Base-by-base conservation (phyloP, 768 basidiomycete species). In the Trametes maxima region DNA sequence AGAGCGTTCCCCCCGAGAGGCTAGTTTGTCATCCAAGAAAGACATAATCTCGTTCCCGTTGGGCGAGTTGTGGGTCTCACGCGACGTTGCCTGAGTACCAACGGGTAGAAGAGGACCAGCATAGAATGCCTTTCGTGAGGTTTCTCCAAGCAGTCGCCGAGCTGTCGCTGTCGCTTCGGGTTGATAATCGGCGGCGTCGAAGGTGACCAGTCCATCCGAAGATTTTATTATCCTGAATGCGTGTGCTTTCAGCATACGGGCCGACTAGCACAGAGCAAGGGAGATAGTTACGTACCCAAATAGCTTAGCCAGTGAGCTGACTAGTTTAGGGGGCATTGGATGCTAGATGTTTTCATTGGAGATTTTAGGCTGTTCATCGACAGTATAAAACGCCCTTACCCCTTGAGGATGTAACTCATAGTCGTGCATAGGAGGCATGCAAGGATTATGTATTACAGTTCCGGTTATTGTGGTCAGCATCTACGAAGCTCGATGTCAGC, bases 51-150 rank as follows among this genome's bases (percentile, higher is more conserved):
- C 35, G n/a, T 21, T 4, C 12, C n/a, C 35, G n/a, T 51, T 11
- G 17, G 19, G 25, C 4, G 28, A 54, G 42, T 12, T 14, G 10
- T 2, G 10, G 25, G 8, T 17, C 19, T 54, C 43, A 3, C 8
- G 14, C 3, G 14, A 17, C 10, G 35, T 13, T 17, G 25, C 53
- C 25, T 44, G 17, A 0, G 14, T 8, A 2, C 25, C 28, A 2
- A 28, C 7, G 8, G 56, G 53, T 2, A 63, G 5, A n/a, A 68
- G 49, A 3, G 68, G 65, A 3, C 67, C 67, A 37, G 65, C 54
- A 40, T 40, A 40, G 39, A n/a, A 14, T 4, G 12, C 35, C 19
- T 54, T 42, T 5, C 67, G 57, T 11, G 33, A 33, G 8, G 37
- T 54, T 24, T 54, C 53, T 7, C 16, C 39, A 13, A 42, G 24